Percentiles rank a stretch among this genome's conserved stretches.
Conservation (phyloP, 345 rosid species). For the Murraya paniculata region DNA sequence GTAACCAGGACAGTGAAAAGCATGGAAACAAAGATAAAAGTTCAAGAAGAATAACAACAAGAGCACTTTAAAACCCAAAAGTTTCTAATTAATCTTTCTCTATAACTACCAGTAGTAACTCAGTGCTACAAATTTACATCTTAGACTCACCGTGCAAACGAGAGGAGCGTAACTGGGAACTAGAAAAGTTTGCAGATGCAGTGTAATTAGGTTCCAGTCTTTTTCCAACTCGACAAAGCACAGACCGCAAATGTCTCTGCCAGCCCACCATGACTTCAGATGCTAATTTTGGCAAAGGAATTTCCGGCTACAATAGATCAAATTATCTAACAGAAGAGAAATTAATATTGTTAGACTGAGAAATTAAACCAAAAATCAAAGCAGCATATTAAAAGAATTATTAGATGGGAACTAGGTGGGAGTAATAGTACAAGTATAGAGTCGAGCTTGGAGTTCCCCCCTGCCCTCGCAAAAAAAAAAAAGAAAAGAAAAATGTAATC, state of each 20-base stretch:
- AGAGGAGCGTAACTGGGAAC: slow-evolving; percentile 29
- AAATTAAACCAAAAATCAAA: background rate
- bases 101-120: background rate
- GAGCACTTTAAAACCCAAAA: background rate
- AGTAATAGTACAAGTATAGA: too few relatives aligned
- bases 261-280: slow-evolving; percentile 58
- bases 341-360: background rate
- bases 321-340: background rate
- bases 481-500: background rate
- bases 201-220: slow-evolving; percentile 34
- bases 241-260: slow-evolving; percentile 61
- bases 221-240: slow-evolving; percentile 46
- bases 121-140: background rate
- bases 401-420: too few relatives aligned
- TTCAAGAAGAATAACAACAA: background rate
- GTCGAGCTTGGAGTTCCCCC: too few relatives aligned
- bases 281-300: background rate
- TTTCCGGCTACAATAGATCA: background rate
- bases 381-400: background rate
- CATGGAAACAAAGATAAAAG: background rate
- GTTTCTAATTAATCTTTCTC: background rate
- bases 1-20: background rate
- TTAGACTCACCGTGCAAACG: slow-evolving; percentile 31
- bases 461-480: too few relatives aligned
- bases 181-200: slow-evolving; percentile 27